These are phyloP conservation scores for Avena sativa DNA, from an alignment of 176 grass and related monocot species.

Conservation along the genomic window DNA sequence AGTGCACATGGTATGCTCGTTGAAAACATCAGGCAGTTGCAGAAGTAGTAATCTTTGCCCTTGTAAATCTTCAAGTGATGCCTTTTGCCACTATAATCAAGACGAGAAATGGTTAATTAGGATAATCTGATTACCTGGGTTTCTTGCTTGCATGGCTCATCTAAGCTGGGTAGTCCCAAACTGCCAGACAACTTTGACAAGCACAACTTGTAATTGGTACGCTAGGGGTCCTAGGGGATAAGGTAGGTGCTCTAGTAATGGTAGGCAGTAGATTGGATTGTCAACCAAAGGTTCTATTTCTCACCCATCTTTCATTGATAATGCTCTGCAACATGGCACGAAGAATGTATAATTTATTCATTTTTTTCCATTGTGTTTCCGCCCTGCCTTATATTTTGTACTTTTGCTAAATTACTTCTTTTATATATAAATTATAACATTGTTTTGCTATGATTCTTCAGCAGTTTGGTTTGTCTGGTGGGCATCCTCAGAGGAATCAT, in stretches of 20 bases:
- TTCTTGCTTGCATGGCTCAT: conserved; percentile 34
- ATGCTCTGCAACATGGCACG: neutral
- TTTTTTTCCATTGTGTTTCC: neutral
- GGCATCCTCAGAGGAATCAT: conserved; percentile 87
- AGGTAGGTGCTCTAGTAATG: neutral
- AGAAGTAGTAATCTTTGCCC: neutral
- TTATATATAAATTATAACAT: conserved; percentile 14
- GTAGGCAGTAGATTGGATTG: neutral
- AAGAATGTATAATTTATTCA: conserved; percentile 2
- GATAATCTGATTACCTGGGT: neutral
- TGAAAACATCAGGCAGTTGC: neutral
- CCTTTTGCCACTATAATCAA: neutral
- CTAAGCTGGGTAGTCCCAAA: neutral
- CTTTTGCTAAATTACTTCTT: conserved; percentile 33
- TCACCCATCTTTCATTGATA: neutral
- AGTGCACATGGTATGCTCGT: conserved; percentile 20
- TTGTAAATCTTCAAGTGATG: conserved; percentile 22
- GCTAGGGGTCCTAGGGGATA: neutral
- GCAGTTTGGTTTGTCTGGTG: conserved; percentile 69
- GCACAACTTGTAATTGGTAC: neutral
- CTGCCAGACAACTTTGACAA: conserved; percentile 3
- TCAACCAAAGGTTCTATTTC: neutral
- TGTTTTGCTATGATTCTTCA: conserved; percentile 43
- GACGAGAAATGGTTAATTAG: neutral
- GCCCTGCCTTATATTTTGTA: neutral